Evolutionary conservation across 441 rosid genomes (phyloP).

Genomic region (Erodium moschatum): DNA sequence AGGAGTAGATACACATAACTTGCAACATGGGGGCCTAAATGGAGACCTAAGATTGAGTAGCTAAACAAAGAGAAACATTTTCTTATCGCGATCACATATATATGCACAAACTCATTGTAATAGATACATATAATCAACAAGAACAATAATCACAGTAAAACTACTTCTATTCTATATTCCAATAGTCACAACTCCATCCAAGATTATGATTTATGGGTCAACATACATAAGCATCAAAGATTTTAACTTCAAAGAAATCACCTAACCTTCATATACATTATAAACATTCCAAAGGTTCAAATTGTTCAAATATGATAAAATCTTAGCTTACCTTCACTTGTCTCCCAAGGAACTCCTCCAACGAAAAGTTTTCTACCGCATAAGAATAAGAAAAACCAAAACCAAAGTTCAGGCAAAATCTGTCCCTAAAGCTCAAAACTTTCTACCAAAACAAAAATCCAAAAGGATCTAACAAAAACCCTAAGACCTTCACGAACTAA

Average conservation of each 20-base stretch:
- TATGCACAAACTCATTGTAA: neutral
- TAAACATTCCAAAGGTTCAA: too few relatives aligned
- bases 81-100: neutral
- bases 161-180: neutral
- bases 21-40: neutral
- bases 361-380: conserved; percentile 44
- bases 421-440: neutral
- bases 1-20: neutral
- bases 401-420: neutral
- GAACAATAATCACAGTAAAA: neutral
- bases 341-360: conserved; percentile 46
- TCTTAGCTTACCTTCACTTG: conserved; percentile 27
- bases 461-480: neutral
- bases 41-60: neutral
- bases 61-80: too few relatives aligned
- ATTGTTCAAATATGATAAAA: too few relatives aligned
- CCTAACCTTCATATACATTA: too few relatives aligned
- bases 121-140: neutral
- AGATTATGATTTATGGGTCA: neutral
- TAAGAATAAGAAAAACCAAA: conserved; percentile 8
- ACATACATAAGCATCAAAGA: neutral
- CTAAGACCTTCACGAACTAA: neutral
- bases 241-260: too few relatives aligned
- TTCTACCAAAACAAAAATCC: neutral
- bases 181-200: neutral